These are phyloP conservation scores for Pinus tabuliformis DNA, from an alignment of 75 land plant species.

Conservation along the genomic window DNA sequence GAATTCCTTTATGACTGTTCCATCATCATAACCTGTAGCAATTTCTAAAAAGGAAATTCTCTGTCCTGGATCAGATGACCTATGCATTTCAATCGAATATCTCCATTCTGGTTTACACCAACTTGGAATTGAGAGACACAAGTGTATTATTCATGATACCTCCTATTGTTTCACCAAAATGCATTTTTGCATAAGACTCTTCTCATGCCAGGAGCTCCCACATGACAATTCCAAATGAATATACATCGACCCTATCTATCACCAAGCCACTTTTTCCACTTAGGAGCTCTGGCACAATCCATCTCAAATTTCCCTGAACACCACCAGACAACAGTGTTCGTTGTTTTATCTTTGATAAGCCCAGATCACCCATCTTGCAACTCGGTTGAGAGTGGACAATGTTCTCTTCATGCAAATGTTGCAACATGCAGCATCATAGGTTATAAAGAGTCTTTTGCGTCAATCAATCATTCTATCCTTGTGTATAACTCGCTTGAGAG, in stretches of 20 bases:
- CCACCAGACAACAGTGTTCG: constrained; percentile 89
- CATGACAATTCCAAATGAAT: no score
- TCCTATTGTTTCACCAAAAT: no score
- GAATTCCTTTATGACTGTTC: no score
- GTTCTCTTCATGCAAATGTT: constrained; percentile 45
- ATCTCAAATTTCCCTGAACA: constrained; percentile 83
- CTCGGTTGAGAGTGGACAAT: constrained; percentile 56
- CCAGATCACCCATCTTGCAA: constrained; percentile 98
- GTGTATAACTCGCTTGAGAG: constrained; percentile 43
- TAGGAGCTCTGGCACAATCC: constrained; percentile 97
- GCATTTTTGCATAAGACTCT: no score
- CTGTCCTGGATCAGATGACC: no score
- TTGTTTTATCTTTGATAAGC: constrained; percentile 87
- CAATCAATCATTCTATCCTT: constrained; percentile 37
- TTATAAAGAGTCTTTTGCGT: constrained; percentile 29
- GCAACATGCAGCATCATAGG: constrained; percentile 57
- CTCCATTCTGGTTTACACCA: no score
- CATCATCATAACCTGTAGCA: no score
- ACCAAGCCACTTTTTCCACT: constrained; percentile 84
- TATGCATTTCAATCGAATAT: no score
- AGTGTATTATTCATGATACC: no score
- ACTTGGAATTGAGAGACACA: no score
- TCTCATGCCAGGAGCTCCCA: no score
- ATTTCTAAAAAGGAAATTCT: no score
- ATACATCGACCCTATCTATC: constrained; percentile 32